Base-by-base conservation (phyloP, 306 rosid species). In the Cucurbita pepo region DNA sequence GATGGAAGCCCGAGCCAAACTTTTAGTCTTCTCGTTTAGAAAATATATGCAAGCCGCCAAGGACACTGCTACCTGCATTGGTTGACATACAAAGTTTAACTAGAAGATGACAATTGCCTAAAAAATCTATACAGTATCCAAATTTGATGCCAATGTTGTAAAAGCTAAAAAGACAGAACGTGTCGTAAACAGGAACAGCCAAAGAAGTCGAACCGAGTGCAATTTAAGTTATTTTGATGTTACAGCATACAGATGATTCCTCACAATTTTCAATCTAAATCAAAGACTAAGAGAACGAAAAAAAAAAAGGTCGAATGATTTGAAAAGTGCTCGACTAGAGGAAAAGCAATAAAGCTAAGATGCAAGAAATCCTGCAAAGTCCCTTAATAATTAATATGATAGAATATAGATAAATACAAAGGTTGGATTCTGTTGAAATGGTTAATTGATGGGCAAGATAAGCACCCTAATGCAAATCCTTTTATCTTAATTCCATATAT, bases 41-140 rank as follows among this genome's bases (percentile, higher is more conserved):
- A 94, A 94, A 80, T 94, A 91, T 88, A 94, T 85, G 91, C 96
- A 90, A 69, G 99, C 97, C 52, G 92, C 97, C 86, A 91, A 77
- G 77, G 97, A 91, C 70, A 94, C 83, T 60, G 99, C 99, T 47
- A 94, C 99, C 99, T 89, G 86, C 77, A 48, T 51, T 50, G 4
- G 64, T 62, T 12, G 30, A 72, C 38, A 72, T 55, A 44, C 37
- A 43, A 12, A 38, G 76, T n/a, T 71, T 54, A 71, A 36, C 18
- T 34, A 40, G 9, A 47, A 45, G 43, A 65, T 43, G 8, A 43
- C 13, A n/a, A 11, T 40, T 15, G 51, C 50, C 8, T 43, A 43
- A 44, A 69, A 14, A 3, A 21, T 48, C 14, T 30, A 21, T 14
- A 44, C 41, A 19, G 19, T 3, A 48, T 2, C 73, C 18, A 19